Conservation (phyloP, 768 basidiomycete species). For the Dentipellis fragilis region DNA sequence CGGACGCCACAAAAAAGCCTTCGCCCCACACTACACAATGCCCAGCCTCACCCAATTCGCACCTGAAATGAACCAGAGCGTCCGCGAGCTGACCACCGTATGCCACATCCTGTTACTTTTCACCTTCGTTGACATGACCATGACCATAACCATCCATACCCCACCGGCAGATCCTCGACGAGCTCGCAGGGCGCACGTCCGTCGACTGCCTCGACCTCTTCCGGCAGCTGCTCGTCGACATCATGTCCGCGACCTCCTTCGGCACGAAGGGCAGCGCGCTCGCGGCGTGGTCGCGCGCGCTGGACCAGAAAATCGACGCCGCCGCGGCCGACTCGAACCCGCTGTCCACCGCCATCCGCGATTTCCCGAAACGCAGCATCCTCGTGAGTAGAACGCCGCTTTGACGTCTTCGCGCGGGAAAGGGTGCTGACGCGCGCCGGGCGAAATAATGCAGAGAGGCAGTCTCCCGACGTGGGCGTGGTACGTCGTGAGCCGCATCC, state of each 20-base stretch:
- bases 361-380: constrained; percentile 57
- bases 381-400: constrained; percentile 12
- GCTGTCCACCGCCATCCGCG: constrained; percentile 62
- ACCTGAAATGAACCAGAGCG: constrained; percentile 55
- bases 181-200: constrained; percentile 37
- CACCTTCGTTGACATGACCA: no score
- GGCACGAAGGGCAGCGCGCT: constrained; percentile 65
- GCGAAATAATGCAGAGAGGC: constrained; percentile 27
- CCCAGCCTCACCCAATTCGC: constrained; percentile 60
- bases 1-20: constrained; percentile 61
- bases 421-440: background rate
- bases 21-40: constrained; percentile 63
- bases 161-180: constrained; percentile 44
- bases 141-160: no score
- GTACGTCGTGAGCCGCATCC: constrained; percentile 62
- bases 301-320: no score
- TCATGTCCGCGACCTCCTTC: constrained; percentile 57
- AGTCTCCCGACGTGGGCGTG: constrained; percentile 55
- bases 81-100: constrained; percentile 55
- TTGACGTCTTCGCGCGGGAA: no score
- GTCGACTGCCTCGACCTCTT: constrained; percentile 65
- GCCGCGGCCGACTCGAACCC: constrained; percentile 48
- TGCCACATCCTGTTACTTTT: background rate
- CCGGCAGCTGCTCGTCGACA: constrained; percentile 70
- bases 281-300: constrained; percentile 43